Evolutionary conservation across 2,329 filamentous ascomycete genomes (phyloP), one percentile per base, ranked within the genome.

Genomic region (Epicoccum sorghinum): DNA sequence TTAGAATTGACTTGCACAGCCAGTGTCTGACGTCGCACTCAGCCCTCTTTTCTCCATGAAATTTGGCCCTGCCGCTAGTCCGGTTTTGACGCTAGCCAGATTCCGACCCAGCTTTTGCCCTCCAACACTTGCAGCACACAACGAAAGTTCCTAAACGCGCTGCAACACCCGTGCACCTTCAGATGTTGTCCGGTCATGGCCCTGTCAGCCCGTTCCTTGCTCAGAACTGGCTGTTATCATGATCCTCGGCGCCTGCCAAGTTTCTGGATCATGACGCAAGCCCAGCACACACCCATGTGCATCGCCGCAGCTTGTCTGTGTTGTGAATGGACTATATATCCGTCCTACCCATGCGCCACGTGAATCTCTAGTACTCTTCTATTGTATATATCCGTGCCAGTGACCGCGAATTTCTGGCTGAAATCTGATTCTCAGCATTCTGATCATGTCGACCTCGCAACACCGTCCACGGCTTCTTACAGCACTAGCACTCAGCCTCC

Each of bases 201-300:
- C 22, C 13, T 27, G n/a, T n/a, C n/a, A n/a, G n/a, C n/a, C n/a
- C n/a, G n/a, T n/a, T n/a, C n/a, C n/a, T n/a, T n/a, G n/a, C n/a
- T n/a, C n/a, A n/a, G n/a, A n/a, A n/a, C n/a, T n/a, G n/a, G n/a
- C 30, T 8, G 41, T 23, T 46, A 42, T 46, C 52, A 33, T 55
- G 46, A 10, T 50, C 25, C n/a, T 35, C 52, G 40, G 38, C 52
- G 30, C 54, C 58, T 66, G 62, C 68, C 68, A 69, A 68, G 67
- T 68, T 69, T 66, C 25, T 12, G 35, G 9, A 25, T 30, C 58
- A 69, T 71, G 68, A 71, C 68, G 68, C 67, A 71, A 58, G 68
- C 68, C 67, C 62, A 71, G 64, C 59, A 54, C 51, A 48, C 42
- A 18, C 37, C 58, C 27, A 62, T 64, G 64, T 61, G 58, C 58